Base-by-base conservation (phyloP, 2,329 filamentous ascomycete genomes). In the Polytolypa hystricis region DNA sequence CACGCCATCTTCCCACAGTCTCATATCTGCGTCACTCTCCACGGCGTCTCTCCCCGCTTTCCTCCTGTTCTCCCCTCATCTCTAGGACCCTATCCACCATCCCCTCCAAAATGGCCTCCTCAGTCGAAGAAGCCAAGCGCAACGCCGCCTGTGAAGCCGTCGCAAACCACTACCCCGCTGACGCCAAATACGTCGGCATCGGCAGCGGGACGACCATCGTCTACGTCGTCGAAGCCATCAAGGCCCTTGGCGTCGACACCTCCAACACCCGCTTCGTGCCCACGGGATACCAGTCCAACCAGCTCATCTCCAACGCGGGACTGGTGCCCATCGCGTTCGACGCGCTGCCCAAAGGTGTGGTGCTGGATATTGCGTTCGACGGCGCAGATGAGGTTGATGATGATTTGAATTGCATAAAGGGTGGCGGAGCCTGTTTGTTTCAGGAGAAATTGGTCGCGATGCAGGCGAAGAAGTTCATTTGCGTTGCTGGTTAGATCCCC, bases 331-430 rank as follows among this genome's bases (percentile, higher is more conserved):
- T 86, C 37, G 77, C 78, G 47, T 83, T 93, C 50, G 81, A 89
- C 52, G 75, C 81, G 42, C 66, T 93, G 11, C 80, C 82, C 1
- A 56, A 69, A 27, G 69, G 70, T 37, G 65, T 65, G 10, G 58
- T 78, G 55, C 71, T 98, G 18, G 89, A 96, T 52, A 81, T 96
- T 12, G 84, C 83, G 33, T 98, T 98, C 56, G 91, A 98, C 55
- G 91, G 91, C 37, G 91, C 91, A 3, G 91, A 98, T 57, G 91
- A 98, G 66, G 86, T 98, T 20, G 91, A 98, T 56, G 79, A 84
- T 31, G 83, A 93, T 35, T 65, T 98, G 42, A 98, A 96, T 62
- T 85, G 89, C 55, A 96, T 98, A 67, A 96, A 96, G 67, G 91
- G 91, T 37, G 91, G 91, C 33, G 91, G 91, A 40, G 91, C 86